Conservation (phyloP, 768 basidiomycete genomes). For the Butyriboletus loyo region DNA sequence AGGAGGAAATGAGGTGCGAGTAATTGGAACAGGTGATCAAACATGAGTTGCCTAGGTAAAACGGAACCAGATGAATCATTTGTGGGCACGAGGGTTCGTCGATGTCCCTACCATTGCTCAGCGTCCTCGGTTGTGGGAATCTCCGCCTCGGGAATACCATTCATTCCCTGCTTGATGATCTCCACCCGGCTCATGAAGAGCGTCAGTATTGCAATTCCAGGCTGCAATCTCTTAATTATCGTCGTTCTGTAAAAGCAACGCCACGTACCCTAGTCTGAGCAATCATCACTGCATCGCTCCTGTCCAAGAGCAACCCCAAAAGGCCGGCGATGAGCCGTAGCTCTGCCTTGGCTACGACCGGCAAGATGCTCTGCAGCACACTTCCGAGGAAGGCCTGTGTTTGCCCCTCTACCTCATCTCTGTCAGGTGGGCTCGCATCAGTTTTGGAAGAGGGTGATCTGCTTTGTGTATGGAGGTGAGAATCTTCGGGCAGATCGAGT, state of each 20-base stretch:
- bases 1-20: conserved; percentile 71
- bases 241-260: neutral
- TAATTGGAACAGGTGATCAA: conserved; percentile 81
- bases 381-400: conserved; percentile 86
- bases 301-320: conserved; percentile 75
- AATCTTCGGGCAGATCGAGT: conserved; percentile 65
- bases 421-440: conserved; percentile 35
- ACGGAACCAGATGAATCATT: conserved; percentile 9
- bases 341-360: conserved; percentile 73
- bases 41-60: conserved; percentile 72
- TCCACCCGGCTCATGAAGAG: conserved; percentile 92
- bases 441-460: conserved; percentile 17
- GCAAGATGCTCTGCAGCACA: conserved; percentile 83
- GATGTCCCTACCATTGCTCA: conserved; percentile 66
- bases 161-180: conserved; percentile 75
- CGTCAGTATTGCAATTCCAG: conserved; percentile 88
- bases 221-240: conserved; percentile 44
- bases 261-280: conserved; percentile 75
- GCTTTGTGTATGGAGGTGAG: conserved; percentile 27
- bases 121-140: conserved; percentile 69
- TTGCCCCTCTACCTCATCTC: conserved; percentile 76
- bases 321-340: conserved; percentile 84
- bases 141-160: conserved; percentile 52
- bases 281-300: conserved; percentile 69
- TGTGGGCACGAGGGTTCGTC: neutral